Conservation (phyloP, 129 eudicot genomes). For the Flaveria ramosissima region DNA sequence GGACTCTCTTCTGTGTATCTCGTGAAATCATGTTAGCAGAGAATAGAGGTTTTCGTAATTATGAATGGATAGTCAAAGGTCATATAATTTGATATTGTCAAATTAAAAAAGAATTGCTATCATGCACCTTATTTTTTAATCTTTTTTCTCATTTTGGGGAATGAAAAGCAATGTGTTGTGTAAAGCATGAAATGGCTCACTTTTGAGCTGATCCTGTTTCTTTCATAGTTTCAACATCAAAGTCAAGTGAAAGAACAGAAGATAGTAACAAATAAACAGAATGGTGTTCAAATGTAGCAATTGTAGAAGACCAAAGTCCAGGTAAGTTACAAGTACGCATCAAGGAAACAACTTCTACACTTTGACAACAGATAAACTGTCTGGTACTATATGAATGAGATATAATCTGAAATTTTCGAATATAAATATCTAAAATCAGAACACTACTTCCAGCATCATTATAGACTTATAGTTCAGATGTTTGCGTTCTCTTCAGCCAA, state of each 20-base stretch:
- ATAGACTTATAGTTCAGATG: background rate
- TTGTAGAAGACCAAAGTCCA: background rate
- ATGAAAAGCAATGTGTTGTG: background rate
- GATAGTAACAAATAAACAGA: background rate
- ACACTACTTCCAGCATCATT: background rate
- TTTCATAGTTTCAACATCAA: background rate
- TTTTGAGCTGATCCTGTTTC: background rate
- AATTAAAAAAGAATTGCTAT: background rate
- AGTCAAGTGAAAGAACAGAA: background rate
- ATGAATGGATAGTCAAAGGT: background rate
- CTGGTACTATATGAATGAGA: background rate
- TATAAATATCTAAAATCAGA: background rate
- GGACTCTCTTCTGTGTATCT: background rate
- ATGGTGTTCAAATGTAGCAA: background rate
- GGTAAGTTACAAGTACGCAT: background rate
- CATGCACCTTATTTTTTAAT: background rate
- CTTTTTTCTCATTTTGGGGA: background rate
- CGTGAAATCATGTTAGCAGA: background rate
- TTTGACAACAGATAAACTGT: background rate
- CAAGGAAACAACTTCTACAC: background rate
- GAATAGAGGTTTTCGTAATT: background rate
- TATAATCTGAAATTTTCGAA: background rate
- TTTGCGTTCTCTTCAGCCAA: constrained; percentile 10
- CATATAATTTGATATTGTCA: background rate
- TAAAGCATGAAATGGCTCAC: background rate